Base-by-base conservation (phyloP, 768 basidiomycete species). In the Mycena albidolilacea region DNA sequence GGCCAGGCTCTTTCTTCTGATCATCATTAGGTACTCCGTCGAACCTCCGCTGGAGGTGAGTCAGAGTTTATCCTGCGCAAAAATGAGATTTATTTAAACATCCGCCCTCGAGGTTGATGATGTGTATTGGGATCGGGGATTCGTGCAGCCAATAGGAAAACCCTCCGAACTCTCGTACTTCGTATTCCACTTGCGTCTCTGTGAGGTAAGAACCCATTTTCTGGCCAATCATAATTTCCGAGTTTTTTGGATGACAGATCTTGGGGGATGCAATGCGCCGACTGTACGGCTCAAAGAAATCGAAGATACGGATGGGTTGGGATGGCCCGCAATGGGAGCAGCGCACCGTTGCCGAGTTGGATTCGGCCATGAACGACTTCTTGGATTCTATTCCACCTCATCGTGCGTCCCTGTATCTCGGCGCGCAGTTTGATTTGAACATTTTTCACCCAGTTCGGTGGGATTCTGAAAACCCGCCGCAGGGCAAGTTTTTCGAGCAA, bases 351-450 rank as follows among this genome's bases (percentile, higher is more conserved):
- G 84, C 90, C 9, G 89, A 91, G 66, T 80, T 93, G 10, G 91
- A 93, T 77, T 90, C 89, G 2, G 87, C 89, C 1, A 81, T 93
- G 75, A 77, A 86, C 87, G 75, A 87, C 17, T 95, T 92, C 90
- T 85, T 90, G 30, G 88, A 91, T 61, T 80, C 85, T 2, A 79
- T 93, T 1, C 92, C 92, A 0, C 23, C 86, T 43, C 88, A 90
- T 69, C 78, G 90, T 91, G 70, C 58, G 85, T 11, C 0, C 39
- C 21, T 35, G 64, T 60, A 62, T 2, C 35, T 46, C 39, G 10
- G 12, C n/a, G 46, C 21, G 43, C 30, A 30, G 30, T 30, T 3
- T 41, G 7, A 3, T 35, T 46, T 21, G 7, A 17, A 14, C 5
- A 60, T 35, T 11, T 41, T 30, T 2, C 82, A 5, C 62, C 10